Evolutionary conservation across 202 grass and related monocot species (phyloP), one percentile per base, ranked within the genome.

Genomic region (Zoysia matrella): DNA sequence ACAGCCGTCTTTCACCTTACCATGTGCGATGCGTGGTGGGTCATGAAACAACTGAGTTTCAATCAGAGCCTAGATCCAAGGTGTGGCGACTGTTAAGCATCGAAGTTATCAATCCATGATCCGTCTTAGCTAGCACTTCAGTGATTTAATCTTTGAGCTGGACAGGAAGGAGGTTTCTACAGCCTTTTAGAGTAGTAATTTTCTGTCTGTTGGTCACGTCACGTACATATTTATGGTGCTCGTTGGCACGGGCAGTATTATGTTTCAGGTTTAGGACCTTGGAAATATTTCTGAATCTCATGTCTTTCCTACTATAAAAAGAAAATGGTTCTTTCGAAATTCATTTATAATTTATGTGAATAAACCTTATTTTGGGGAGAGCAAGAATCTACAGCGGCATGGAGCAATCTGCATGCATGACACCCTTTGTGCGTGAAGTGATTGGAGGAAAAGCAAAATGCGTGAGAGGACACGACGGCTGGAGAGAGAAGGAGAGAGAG

Each of bases 361-460:
- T 30, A 30, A 30, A 30, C 22, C 22, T 30, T 30, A 30, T 30
- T 30, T 30, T 30, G 22, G 22, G 22, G 14, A 22, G 47, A 71
- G 41, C 39, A 69, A 74, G 87, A 89, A 82, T 86, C 78, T 74
- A 60, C 3, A 40, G 73, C 18, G 8, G 82, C 43, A 89, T 86
- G 83, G 83, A 54, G 42, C 54, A 78, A 90, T 71, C 74, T 63
- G 62, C 62, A 61, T 63, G 55, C 83, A 65, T 83, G 55, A 62
- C 69, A 74, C 55, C 48, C 75, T 90, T 86, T 82, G 83, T 63
- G 66, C 74, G 67, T 74, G 79, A 83, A 72, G 88, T 86, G 88
- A 83, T 75, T 49, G 74, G 75, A 74, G 53, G 50, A 82, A 79
- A 86, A 72, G 67, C 22, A 30, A 30, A 30, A 74, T 58, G 46